A percentile compares a stretch with the other conserved stretches of the same genome.
phyloP scores from a whole-genome alignment of 768 basidiomycete species.

The Ramaria rubella region DNA sequence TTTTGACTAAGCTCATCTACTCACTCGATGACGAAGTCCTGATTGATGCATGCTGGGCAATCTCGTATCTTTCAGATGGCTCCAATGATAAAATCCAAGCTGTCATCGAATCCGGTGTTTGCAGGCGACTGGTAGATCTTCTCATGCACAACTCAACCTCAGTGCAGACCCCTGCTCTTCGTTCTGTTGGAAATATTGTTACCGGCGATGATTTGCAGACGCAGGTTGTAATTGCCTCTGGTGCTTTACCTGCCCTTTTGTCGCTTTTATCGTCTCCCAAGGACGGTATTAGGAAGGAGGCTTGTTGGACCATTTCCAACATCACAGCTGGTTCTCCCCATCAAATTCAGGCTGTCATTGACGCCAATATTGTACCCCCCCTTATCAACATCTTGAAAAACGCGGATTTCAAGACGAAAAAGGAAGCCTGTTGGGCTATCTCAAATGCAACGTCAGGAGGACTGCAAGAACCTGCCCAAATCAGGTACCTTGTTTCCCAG shows the following conservation, averaged over 20 bases:
- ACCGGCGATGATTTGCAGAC: conserved; percentile 99
- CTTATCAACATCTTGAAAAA: conserved; percentile 97
- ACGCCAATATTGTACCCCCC: conserved; percentile 96
- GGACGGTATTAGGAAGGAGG: conserved; percentile 98
- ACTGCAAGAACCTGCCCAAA: conserved; percentile 92
- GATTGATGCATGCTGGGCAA: conserved; percentile 99
- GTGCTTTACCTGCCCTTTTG: conserved; percentile 90
- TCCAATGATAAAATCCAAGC: conserved; percentile 99
- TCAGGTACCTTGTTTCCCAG: conserved; percentile 94
- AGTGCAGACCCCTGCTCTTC: conserved; percentile 96
- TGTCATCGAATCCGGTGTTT: conserved; percentile 97
- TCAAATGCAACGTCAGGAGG: conserved; percentile 99
- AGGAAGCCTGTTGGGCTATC: conserved; percentile 99
- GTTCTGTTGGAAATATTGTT: conserved; percentile 98
- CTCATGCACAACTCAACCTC: conserved; percentile 93
- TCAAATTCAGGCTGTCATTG: conserved; percentile 96
- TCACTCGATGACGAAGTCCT: conserved; percentile 98
- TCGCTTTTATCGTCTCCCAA: conserved; percentile 92
- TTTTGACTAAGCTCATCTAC: conserved; percentile 96
- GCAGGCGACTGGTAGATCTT: conserved; percentile 93
- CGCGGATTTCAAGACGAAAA: conserved; percentile 98
- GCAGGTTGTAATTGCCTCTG: conserved; percentile 97
- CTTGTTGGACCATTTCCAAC: conserved; percentile 99
- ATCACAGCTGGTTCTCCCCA: conserved; percentile 94
- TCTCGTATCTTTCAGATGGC: conserved; percentile 98